Base-by-base conservation (phyloP, 345 rosid genomes). In the Pelargonium nanum region DNA sequence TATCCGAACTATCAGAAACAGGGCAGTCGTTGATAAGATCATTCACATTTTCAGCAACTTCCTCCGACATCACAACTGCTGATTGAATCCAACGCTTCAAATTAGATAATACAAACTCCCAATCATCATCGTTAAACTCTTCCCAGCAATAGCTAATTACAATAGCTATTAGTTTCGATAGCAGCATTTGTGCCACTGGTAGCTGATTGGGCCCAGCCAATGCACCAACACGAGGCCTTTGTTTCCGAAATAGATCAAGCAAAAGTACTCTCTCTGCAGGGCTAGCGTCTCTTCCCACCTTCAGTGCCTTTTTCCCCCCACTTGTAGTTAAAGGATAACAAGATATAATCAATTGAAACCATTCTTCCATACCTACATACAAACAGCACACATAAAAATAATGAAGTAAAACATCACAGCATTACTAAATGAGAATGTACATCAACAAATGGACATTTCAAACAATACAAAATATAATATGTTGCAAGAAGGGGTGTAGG, bases 41-140 rank as follows among this genome's bases (percentile, higher is more conserved):
- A 59, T 80, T 85, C 67, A 89, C 83, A 71, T 71, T 84, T 78
- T 92, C 98, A 55, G 89, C 74, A 55, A 77, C 76, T 69, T 92
- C 95, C 80, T 92, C 98, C 95, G 89, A 81, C 61, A 82, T 70
- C 64, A 92, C 91, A 65, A 92, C 97, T 24, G 82, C 91, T 56
- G 93, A 84, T 76, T 92, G 95, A 71, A 87, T 84, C 87, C 83
- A 87, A 73, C 81, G 61, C 75, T 79, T 89, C 66, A 78, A 61
- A 44, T 76, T 81, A 51, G 71, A 78, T 64, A 87, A 82, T 61
- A 85, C 77, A 65, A 89, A 89, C 22, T 80, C 84, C 97, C 98
- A 92, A 74, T 92, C 98, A 60, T 83, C 93, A 67, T 80, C 89
- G 48, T 65, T 61, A 74, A 92, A 87, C 45, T 89, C 91, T 54